A percentile compares a stretch with the other conserved stretches of the same genome.
Evolutionary conservation across 2,329 filamentous ascomycete species (phyloP).

Genomic region (Escovopsis sp.): DNA sequence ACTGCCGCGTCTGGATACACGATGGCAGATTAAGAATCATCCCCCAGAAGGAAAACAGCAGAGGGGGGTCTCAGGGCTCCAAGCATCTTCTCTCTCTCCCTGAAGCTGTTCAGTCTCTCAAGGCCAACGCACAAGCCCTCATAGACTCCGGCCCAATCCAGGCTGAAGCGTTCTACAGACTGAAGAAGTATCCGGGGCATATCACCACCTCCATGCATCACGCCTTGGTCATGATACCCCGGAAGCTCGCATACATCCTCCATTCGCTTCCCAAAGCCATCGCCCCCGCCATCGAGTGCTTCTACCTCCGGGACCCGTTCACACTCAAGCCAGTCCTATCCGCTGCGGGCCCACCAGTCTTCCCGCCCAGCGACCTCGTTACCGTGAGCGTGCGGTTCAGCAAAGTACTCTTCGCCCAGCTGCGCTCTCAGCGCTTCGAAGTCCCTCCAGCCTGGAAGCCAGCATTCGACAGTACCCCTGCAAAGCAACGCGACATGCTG

Average conservation of each 20-base stretch:
- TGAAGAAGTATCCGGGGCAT: slow-evolving; percentile 68
- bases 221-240: slow-evolving; percentile 57
- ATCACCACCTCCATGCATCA: slow-evolving; percentile 65
- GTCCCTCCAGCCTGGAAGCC: slow-evolving; percentile 38
- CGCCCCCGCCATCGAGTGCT: slow-evolving; percentile 73
- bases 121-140: slow-evolving; percentile 38
- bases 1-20: slow-evolving; percentile 82
- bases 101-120: slow-evolving; percentile 50
- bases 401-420: slow-evolving; percentile 76
- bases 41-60: slow-evolving; percentile 29
- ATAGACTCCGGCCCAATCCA: slow-evolving; percentile 63
- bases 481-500: slow-evolving; percentile 17
- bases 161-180: slow-evolving; percentile 77
- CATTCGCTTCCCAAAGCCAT: slow-evolving; percentile 62
- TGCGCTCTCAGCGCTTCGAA: slow-evolving; percentile 72
- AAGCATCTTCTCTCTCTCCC: slow-evolving; percentile 35
- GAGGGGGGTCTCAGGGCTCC: background rate
- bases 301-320: slow-evolving; percentile 79
- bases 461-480: slow-evolving; percentile 7
- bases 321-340: slow-evolving; percentile 54
- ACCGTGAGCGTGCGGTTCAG: slow-evolving; percentile 70
- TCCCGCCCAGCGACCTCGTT: slow-evolving; percentile 68
- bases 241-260: slow-evolving; percentile 67
- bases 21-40: slow-evolving; percentile 63
- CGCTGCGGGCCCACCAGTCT: slow-evolving; percentile 38